A percentile compares a stretch with the other conserved stretches of the same genome.
These are phyloP conservation scores for Gracilaria gracilis DNA, from an alignment of 23 red algal species.

Conservation along the genomic window DNA sequence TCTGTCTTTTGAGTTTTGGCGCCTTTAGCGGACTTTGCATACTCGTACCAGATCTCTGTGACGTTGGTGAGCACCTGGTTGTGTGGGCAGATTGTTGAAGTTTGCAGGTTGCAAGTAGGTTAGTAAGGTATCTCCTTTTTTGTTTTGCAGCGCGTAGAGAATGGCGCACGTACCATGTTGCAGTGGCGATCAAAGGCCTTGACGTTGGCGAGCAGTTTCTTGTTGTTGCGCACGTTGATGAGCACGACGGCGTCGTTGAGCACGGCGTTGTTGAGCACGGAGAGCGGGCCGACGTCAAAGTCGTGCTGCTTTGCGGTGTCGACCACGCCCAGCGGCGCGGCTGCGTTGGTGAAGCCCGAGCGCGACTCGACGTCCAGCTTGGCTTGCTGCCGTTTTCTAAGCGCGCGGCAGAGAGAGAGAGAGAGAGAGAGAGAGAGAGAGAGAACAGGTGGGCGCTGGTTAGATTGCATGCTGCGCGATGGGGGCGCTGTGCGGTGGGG, in stretches of 20 bases:
- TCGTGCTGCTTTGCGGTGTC: constrained; percentile 84
- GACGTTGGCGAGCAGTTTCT: constrained; percentile 87
- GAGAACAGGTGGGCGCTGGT: too few species aligned
- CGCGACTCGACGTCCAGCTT: constrained; percentile 77
- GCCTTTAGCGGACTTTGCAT: constrained; percentile 67
- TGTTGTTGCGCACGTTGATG: constrained; percentile 92
- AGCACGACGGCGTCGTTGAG: constrained; percentile 77
- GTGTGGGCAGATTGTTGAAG: background rate
- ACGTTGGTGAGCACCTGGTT: constrained; percentile 79
- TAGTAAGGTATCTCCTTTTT: too few species aligned
- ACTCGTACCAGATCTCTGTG: constrained; percentile 93
- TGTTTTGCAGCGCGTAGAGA: too few species aligned
- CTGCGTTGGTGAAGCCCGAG: constrained; percentile 75
- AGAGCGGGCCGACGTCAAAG: constrained; percentile 85
- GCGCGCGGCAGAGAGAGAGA: too few species aligned
- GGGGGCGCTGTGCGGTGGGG: background rate
- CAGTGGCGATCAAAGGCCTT: constrained; percentile 96
- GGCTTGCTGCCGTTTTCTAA: constrained; percentile 50
- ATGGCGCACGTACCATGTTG: constrained; percentile 89
- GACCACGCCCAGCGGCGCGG: constrained; percentile 75
- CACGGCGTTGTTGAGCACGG: constrained; percentile 78
- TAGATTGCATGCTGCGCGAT: background rate
- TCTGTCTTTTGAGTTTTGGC: constrained; percentile 63
- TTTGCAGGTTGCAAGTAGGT: too few species aligned
- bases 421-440: too few species aligned